Conservation (phyloP, 2,329 filamentous ascomycete genomes). For the Botrytis galanthina region DNA sequence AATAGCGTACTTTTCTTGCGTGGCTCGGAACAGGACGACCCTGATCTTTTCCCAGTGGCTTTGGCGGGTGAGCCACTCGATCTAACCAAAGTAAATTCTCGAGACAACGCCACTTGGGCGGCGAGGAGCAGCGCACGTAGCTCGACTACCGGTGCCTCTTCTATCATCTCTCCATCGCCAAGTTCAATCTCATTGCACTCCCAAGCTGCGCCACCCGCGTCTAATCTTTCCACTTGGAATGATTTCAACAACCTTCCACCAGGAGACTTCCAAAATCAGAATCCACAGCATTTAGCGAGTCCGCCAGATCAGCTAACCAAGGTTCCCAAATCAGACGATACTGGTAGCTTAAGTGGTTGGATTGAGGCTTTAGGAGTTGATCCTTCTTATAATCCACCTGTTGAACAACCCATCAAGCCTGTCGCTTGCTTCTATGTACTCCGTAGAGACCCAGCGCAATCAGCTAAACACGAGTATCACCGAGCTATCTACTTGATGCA, state of each 20-base stretch:
- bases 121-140: constrained; percentile 51
- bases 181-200: constrained; percentile 63
- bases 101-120: constrained; percentile 40
- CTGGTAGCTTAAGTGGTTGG: constrained; percentile 71
- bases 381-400: constrained; percentile 74
- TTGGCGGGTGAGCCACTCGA: constrained; percentile 67
- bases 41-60: constrained; percentile 73
- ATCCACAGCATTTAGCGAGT: constrained; percentile 44
- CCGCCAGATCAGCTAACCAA: constrained; percentile 54
- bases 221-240: constrained; percentile 52
- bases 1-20: constrained; percentile 75
- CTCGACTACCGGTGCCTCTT: constrained; percentile 58
- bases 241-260: constrained; percentile 54
- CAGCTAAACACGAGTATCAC: constrained; percentile 59
- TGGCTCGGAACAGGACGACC: constrained; percentile 75
- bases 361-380: constrained; percentile 94
- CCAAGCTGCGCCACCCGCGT: constrained; percentile 41
- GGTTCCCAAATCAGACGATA: constrained; percentile 55
- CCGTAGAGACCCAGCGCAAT: constrained; percentile 50
- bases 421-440: constrained; percentile 87
- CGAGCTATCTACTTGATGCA: constrained; percentile 82
- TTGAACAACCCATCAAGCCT: constrained; percentile 65
- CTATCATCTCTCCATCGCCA: constrained; percentile 63
- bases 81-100: constrained; percentile 49
- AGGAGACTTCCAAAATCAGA: constrained; percentile 46